Evolutionary conservation across 371 early-diverging fungal genomes (phyloP).

Genomic region (Saksenaea oblongispora): DNA sequence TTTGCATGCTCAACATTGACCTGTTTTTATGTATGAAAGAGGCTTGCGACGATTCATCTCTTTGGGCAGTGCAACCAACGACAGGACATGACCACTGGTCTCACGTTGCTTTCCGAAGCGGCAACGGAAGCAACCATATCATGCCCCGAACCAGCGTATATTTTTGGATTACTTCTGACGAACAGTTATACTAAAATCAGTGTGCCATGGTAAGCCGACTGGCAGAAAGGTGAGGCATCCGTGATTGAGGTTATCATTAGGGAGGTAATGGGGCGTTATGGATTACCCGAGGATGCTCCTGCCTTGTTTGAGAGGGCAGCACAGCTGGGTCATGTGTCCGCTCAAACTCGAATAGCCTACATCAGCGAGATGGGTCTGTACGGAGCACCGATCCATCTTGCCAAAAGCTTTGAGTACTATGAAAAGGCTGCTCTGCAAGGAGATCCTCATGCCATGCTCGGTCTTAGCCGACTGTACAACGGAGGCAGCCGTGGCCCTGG

Average conservation of each 20-base stretch:
- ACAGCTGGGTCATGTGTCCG: conserved; percentile 28
- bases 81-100: conserved; percentile 19
- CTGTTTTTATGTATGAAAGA: not conserved
- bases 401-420: conserved; percentile 29
- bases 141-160: conserved; percentile 17
- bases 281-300: conserved; percentile 31
- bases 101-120: conserved; percentile 17
- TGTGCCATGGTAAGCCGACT: conserved; percentile 13
- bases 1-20: not conserved
- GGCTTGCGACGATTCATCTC: conserved; percentile 13
- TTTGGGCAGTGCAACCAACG: conserved; percentile 21
- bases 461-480: conserved; percentile 33
- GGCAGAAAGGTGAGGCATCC: not conserved
- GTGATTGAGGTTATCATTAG: conserved; percentile 25
- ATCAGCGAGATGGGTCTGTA: conserved; percentile 33
- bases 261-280: conserved; percentile 17
- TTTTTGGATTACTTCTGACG: conserved; percentile 21
- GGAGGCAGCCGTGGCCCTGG: conserved; percentile 36
- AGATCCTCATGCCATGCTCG: conserved; percentile 34
- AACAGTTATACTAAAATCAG: conserved; percentile 22
- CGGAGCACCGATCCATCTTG: conserved; percentile 23
- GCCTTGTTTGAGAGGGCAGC: conserved; percentile 36
- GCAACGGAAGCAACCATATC: conserved; percentile 12
- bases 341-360: conserved; percentile 29
- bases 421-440: conserved; percentile 28